Evolutionary conservation across 257 asterid genomes (phyloP), one percentile per base, ranked within the genome.

Genomic region (Buddleja alternifolia): DNA sequence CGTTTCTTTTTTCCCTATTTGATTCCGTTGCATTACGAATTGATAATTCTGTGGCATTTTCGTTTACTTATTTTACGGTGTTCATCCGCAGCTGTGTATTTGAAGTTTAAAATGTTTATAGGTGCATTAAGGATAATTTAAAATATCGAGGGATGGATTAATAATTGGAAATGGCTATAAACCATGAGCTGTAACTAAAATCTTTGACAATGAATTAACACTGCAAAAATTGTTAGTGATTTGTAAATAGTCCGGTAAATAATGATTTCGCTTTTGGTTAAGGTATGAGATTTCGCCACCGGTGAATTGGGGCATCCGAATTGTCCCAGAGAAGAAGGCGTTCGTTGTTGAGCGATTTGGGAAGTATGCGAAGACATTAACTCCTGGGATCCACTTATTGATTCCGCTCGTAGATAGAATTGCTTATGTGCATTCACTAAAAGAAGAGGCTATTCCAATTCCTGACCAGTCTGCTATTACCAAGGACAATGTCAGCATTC

Each of bases 261-360:
- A 20, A 29, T 65, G 42, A 10, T 72, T 63, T 6, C 7, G 37
- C 9, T 20, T 64, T 40, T 76, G 63, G 62, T 80, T 71, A 66
- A 88, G 94, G 78, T 87, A 81, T 76, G 96, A 85, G 23, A 67
- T 69, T 20, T 12, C 76, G 1, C 85, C 93, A 0, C 97, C 97
- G 0, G 32, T 80, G 29, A 93, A 90, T 81, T 93, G 95, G 96
- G 96, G 97, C 12, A 23, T 93, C 41, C 85, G 93, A 44, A 83
- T 93, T 52, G 97, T 90, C 67, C 98, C 98, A 0, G 97, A 90
- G 88, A 83, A 78, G 79, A 88, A 82, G 70, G 97, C 98, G 0
- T 88, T 7, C 39, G 95, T 93, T 21, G 39, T 93, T 7, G 98
- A 93, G 87, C 79, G 98, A 39, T 93, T 93, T 10, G 97, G 96